These are phyloP conservation scores for Drechslerella dactyloides DNA, from an alignment of 2,329 filamentous ascomycete species.

Conservation along the genomic window DNA sequence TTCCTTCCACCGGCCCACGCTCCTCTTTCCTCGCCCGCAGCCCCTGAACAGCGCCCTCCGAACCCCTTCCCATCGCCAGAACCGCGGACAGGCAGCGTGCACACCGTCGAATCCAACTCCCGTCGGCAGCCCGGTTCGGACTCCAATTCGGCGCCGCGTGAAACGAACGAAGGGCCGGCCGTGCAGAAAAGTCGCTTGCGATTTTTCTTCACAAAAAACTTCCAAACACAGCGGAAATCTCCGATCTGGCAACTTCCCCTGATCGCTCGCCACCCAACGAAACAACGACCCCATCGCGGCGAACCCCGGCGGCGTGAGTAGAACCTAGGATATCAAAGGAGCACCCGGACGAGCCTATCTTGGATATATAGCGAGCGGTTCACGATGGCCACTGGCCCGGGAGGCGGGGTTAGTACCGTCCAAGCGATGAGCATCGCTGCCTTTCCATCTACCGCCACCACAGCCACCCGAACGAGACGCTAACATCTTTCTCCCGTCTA, in stretches of 20 bases:
- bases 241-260: slow-evolving; percentile 38
- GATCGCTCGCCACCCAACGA: slow-evolving; percentile 29
- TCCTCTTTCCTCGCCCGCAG: slow-evolving; percentile 21
- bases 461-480: neutral
- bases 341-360: slow-evolving; percentile 25
- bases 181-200: slow-evolving; percentile 13
- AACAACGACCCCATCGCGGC: slow-evolving; percentile 23
- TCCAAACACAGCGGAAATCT: slow-evolving; percentile 18
- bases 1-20: slow-evolving; percentile 31
- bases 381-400: slow-evolving; percentile 50
- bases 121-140: neutral
- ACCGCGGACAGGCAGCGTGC: neutral
- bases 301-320: slow-evolving; percentile 3
- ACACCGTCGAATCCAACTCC: slow-evolving; percentile 3
- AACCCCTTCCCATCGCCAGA: slow-evolving; percentile 9
- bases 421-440: slow-evolving; percentile 3
- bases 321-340: slow-evolving; percentile 4
- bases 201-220: neutral
- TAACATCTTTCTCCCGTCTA: slow-evolving; percentile 17
- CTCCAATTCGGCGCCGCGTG: slow-evolving; percentile 7
- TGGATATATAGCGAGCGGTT: slow-evolving; percentile 36
- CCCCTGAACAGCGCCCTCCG: slow-evolving; percentile 19
- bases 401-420: slow-evolving; percentile 48
- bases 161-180: slow-evolving; percentile 7
- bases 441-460: too few species aligned